Evolutionary conservation across 495 filamentous ascomycete genomes (phyloP).

Genomic region (Filosporella fistucella): DNA sequence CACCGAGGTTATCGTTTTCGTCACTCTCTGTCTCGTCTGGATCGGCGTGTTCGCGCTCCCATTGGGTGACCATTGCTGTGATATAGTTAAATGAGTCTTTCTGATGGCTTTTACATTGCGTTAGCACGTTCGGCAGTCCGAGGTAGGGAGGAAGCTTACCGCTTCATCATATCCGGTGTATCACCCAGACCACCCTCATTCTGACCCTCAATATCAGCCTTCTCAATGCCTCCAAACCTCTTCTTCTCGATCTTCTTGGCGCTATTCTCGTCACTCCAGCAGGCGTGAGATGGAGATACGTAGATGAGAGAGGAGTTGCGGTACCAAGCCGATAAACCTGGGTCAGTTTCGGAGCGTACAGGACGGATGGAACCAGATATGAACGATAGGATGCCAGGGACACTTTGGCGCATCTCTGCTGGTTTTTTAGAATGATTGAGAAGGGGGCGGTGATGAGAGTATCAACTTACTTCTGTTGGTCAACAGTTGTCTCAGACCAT

Average conservation of each 20-base stretch:
- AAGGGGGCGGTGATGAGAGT: not conserved
- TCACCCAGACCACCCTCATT: not conserved
- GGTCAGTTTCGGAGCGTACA: constrained; percentile 52
- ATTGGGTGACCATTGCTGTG: no score
- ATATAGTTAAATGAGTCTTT: no score
- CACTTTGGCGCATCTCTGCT: constrained; percentile 31
- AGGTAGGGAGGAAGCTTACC: no score
- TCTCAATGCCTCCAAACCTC: constrained; percentile 59
- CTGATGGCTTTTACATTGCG: no score
- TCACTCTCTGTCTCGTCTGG: no score
- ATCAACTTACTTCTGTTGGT: constrained; percentile 55
- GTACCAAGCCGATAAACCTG: constrained; percentile 49
- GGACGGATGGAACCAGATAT: constrained; percentile 62
- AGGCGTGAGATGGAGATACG: constrained; percentile 63
- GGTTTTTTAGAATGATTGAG: constrained; percentile 23
- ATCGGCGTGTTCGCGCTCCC: no score
- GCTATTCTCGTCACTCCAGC: constrained; percentile 56
- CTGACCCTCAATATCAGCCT: constrained; percentile 56
- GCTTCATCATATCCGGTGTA: constrained; percentile 7
- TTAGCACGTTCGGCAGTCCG: no score
- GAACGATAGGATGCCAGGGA: constrained; percentile 49
- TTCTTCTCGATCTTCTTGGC: constrained; percentile 57
- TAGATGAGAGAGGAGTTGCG: constrained; percentile 69
- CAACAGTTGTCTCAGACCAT: constrained; percentile 64
- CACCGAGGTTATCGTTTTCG: no score